A percentile compares a stretch with the other conserved stretches of the same genome.
phyloP scores from a whole-genome alignment of 805 yeast genomes.

The Saccharomycodes ludwigii region DNA sequence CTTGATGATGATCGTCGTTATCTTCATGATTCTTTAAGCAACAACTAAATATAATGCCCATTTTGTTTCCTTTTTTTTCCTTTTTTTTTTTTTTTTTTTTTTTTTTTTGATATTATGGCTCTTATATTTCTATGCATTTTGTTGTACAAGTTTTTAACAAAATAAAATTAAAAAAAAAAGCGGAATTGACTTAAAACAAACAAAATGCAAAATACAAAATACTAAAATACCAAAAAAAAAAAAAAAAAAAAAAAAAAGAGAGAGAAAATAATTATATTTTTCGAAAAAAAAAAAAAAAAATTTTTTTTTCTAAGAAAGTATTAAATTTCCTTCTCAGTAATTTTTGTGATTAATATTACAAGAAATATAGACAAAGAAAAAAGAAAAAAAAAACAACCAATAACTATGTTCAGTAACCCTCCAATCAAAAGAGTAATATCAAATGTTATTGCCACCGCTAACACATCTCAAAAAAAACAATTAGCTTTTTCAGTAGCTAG shows the following conservation, averaged over 20 bases:
- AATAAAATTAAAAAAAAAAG: not conserved
- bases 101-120: no score
- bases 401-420: not conserved
- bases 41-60: constrained; percentile 22
- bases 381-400: no score
- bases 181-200: not conserved
- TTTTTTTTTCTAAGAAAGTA: constrained; percentile 3
- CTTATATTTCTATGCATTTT: not conserved
- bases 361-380: constrained; percentile 2
- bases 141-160: not conserved
- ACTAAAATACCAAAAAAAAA: no score
- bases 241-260: not conserved
- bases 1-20: constrained; percentile 10
- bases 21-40: constrained; percentile 8
- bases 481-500: constrained; percentile 6
- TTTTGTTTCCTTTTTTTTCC: constrained; percentile 3
- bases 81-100: not conserved
- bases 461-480: not conserved
- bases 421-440: not conserved
- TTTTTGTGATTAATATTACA: not conserved
- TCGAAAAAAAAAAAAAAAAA: no score
- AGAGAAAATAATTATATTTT: no score
- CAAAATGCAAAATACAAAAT: no score
- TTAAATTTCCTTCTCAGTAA: not conserved
- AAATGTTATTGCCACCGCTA: not conserved